Evolutionary conservation across 2,329 filamentous ascomycete species (phyloP), one percentile per base, ranked within the genome.

Genomic region (Hypoxylon sp.): DNA sequence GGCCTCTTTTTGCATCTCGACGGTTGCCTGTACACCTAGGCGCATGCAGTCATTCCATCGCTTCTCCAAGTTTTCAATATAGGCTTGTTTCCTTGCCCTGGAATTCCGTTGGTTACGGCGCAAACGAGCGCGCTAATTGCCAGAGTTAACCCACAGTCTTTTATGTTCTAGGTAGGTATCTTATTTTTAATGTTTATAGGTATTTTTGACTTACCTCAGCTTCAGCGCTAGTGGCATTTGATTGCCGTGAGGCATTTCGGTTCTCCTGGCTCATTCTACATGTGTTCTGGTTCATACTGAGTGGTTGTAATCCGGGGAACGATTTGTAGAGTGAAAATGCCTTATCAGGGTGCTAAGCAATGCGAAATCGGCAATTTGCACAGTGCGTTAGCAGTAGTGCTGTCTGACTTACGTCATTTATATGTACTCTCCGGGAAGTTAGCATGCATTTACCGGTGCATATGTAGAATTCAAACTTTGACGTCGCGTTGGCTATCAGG

Each of bases 81-180:
- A 52, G 3, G 58, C 58, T 4, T 60, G 58, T 33, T 60, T 60
- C 24, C 58, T 60, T 17, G 58, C 58, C 22, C 58, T 52, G 14
- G 58, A 60, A 17, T 60, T 60, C 2, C 58, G 58, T 22, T 60
- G 58, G 35, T 60, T 60, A 13, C 58, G 58, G 42, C 58, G 58
- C 58, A 60, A 17, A 52, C 58, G 58, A 11, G 58, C 58, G 35
- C 58, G 58, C 58, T 60, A 13, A 39, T 37, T 5, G 11, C 47
- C 17, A 5, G 9, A 13, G 55, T 59, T 50, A 59, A 35, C 31
- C 8, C n/a, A 10, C 10, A 22, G 11, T 17, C 3, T n/a, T 37
- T 13, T 2, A 26, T 39, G 6, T 2, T 47, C 14, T 26, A 11
- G 17, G 24, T 35, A 33, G 6, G 17, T 22, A 10, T 9, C 17